Conservation (phyloP, 441 rosid genomes). For the Pelargonium citronellum region DNA sequence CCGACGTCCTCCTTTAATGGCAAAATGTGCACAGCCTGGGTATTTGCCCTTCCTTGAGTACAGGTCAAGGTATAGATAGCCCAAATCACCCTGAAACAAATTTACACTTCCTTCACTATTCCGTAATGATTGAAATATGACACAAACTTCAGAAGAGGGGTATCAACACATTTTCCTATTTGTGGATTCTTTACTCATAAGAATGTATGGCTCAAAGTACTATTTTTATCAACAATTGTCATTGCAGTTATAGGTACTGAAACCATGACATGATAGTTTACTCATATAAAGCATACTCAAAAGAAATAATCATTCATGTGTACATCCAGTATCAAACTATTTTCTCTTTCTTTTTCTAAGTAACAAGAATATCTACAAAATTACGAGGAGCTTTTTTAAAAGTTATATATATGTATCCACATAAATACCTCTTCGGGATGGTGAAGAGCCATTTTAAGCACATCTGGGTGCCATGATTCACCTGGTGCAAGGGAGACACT, state of each 20-base stretch:
- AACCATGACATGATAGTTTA: too few species aligned
- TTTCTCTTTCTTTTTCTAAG: too few species aligned
- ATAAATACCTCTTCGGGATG: constrained; percentile 80
- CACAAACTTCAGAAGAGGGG: background rate
- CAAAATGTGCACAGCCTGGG: constrained; percentile 95
- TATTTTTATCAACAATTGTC: too few species aligned
- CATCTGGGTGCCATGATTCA: constrained; percentile 95
- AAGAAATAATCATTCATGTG: too few species aligned
- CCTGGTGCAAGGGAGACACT: constrained; percentile 64
- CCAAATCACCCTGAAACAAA: constrained; percentile 77
- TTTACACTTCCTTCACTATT: background rate
- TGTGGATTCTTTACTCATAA: too few species aligned
- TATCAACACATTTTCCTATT: too few species aligned
- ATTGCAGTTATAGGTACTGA: too few species aligned
- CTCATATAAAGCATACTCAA: too few species aligned
- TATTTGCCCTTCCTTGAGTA: constrained; percentile 79
- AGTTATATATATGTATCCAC: constrained; percentile 10
- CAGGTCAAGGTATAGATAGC: constrained; percentile 85
- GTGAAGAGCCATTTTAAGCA: constrained; percentile 75
- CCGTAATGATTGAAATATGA: background rate
- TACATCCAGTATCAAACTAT: too few species aligned
- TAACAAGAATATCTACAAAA: background rate
- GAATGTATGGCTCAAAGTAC: too few species aligned
- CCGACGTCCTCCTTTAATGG: constrained; percentile 82
- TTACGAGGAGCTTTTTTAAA: constrained; percentile 9